These are phyloP conservation scores for Globisporangium megalacanthum DNA, from an alignment of 352 stramenopile genomes.

Conservation along the genomic window DNA sequence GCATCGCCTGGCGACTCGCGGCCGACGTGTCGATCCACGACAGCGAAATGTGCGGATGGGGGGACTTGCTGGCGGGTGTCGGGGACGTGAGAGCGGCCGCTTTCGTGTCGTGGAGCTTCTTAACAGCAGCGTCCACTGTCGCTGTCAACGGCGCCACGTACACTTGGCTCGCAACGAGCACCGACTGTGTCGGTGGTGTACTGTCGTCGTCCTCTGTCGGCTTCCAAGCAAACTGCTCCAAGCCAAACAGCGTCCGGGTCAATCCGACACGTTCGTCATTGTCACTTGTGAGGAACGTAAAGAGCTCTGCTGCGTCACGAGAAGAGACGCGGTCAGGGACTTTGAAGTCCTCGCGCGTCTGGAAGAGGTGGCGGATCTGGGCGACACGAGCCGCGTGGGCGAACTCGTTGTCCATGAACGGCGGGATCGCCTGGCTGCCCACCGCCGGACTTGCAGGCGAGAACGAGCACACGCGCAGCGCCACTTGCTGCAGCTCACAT, in stretches of 20 bases:
- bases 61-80: background rate
- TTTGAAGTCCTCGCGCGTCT: background rate
- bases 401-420: background rate
- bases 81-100: background rate
- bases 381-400: slow-evolving; percentile 3
- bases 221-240: slow-evolving; percentile 4
- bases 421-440: background rate
- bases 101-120: background rate
- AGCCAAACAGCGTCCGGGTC: background rate
- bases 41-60: background rate
- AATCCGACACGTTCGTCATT: background rate
- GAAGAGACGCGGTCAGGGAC: background rate
- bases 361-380: slow-evolving; percentile 10
- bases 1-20: slow-evolving; percentile 2
- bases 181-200: background rate
- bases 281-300: slow-evolving; percentile 5
- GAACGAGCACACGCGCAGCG: slow-evolving; percentile 13
- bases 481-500: slow-evolving; percentile 9
- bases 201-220: background rate
- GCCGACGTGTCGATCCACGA: slow-evolving; percentile 12
- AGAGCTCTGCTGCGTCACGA: background rate
- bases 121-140: background rate
- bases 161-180: slow-evolving; percentile 3
- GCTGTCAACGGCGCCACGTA: slow-evolving; percentile 3
- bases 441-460: slow-evolving; percentile 3